Evolutionary conservation across 225 moss, liverwort and hornwort species (phyloP).

Genomic region (Ulota crispa): DNA sequence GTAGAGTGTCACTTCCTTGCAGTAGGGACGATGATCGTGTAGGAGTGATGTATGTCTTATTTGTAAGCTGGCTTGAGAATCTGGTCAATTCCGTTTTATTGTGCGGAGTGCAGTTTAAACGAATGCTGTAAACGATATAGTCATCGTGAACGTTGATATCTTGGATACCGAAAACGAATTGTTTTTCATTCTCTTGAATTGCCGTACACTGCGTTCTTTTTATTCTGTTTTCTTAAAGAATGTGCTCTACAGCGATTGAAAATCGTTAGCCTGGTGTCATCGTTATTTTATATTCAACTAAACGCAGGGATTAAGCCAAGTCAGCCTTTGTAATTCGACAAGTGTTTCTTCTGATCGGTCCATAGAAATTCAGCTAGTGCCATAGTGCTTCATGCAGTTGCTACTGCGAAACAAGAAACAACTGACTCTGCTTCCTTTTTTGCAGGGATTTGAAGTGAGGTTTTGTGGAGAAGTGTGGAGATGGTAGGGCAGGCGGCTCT

Average conservation of each 20-base stretch:
- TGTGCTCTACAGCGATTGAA: background rate
- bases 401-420: background rate
- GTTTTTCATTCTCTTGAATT: background rate
- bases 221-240: background rate
- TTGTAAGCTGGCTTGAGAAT: no score
- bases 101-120: background rate
- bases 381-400: background rate
- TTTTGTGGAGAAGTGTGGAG: background rate
- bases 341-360: background rate
- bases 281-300: background rate
- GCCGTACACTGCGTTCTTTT: background rate
- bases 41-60: no score
- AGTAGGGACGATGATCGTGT: background rate
- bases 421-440: background rate
- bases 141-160: background rate
- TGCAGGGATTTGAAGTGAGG: background rate
- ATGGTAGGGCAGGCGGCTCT: conserved; percentile 54
- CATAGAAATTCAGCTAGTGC: background rate
- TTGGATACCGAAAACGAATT: background rate
- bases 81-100: no score
- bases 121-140: background rate
- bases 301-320: background rate
- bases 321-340: background rate
- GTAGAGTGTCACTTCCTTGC: background rate
- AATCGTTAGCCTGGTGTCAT: background rate